A percentile compares a stretch with the other conserved stretches of the same genome.
phyloP scores from a whole-genome alignment of 768 basidiomycete species.

The Scleroderma bovista region DNA sequence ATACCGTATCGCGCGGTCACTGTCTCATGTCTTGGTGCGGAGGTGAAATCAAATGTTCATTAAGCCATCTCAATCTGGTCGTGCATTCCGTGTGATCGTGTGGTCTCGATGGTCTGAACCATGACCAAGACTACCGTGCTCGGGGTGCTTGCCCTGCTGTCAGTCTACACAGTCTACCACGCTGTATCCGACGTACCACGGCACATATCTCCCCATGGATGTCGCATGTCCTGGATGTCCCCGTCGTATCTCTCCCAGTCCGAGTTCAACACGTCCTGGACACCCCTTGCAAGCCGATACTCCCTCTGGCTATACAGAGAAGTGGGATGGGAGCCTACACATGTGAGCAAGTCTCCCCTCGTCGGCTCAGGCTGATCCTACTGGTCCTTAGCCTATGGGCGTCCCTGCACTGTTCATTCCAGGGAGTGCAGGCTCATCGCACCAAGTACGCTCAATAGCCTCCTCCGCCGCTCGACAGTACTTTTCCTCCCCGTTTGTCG shows the following conservation, averaged over 20 bases:
- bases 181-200: conserved; percentile 40
- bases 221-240: conserved; percentile 95
- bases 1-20: conserved; percentile 31
- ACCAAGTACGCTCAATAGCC: conserved; percentile 92
- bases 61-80: too few relatives aligned
- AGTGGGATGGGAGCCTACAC: conserved; percentile 67
- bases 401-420: conserved; percentile 94
- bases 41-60: conserved; percentile 29
- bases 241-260: conserved; percentile 79
- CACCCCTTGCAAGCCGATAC: conserved; percentile 68
- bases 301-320: conserved; percentile 91
- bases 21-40: conserved; percentile 25
- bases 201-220: conserved; percentile 80
- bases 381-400: conserved; percentile 36
- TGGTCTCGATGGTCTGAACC: neutral
- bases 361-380: conserved; percentile 1
- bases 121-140: conserved; percentile 14
- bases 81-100: neutral
- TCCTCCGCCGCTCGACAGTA: conserved; percentile 84
- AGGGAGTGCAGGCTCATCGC: conserved; percentile 93
- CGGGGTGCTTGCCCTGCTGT: conserved; percentile 33
- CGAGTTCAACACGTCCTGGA: conserved; percentile 63
- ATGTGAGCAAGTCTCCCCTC: conserved; percentile 35
- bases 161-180: conserved; percentile 36
- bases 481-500: conserved; percentile 53